A percentile compares a stretch with the other conserved stretches of the same genome.
Conservation (phyloP, 2,329 filamentous ascomycete species). For the Fusarium zealandicum region DNA sequence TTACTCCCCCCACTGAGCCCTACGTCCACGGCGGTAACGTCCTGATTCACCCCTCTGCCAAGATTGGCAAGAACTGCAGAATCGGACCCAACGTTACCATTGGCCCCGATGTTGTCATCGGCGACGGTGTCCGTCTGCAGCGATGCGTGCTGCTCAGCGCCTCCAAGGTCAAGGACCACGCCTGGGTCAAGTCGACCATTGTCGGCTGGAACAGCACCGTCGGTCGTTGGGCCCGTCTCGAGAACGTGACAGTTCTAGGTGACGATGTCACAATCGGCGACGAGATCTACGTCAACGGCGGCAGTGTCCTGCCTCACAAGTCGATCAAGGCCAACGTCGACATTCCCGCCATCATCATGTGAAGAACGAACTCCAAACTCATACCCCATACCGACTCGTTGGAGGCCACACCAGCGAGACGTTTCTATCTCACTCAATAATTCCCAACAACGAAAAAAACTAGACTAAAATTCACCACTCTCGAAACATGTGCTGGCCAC, state of each 20-base stretch:
- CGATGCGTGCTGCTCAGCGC: slow-evolving; percentile 88
- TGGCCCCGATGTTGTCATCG: slow-evolving; percentile 88
- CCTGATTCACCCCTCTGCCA: slow-evolving; percentile 89
- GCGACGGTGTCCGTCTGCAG: slow-evolving; percentile 92
- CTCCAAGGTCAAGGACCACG: slow-evolving; percentile 97
- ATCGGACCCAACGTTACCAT: slow-evolving; percentile 98
- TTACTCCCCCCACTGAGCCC: slow-evolving; percentile 75
- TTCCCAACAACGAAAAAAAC: slow-evolving; percentile 34
- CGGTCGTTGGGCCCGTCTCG: slow-evolving; percentile 92
- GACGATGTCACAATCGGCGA: slow-evolving; percentile 98
- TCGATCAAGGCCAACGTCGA: slow-evolving; percentile 99
- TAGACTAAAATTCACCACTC: slow-evolving; percentile 41
- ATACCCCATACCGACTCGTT: slow-evolving; percentile 12
- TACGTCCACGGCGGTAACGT: slow-evolving; percentile 95
- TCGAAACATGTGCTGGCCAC: slow-evolving; percentile 40
- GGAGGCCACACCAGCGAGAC: slow-evolving; percentile 35
- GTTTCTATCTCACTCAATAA: slow-evolving; percentile 23
- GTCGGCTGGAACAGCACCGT: slow-evolving; percentile 98
- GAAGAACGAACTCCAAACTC: slow-evolving; percentile 46
- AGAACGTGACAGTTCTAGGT: slow-evolving; percentile 97
- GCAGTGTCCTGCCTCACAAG: slow-evolving; percentile 95
- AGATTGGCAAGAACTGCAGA: slow-evolving; percentile 98
- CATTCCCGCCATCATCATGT: slow-evolving; percentile 74
- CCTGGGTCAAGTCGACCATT: slow-evolving; percentile 98
- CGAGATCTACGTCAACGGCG: slow-evolving; percentile 98